phyloP scores from a whole-genome alignment of 495 filamentous ascomycete species.

The Xylona heveae region DNA sequence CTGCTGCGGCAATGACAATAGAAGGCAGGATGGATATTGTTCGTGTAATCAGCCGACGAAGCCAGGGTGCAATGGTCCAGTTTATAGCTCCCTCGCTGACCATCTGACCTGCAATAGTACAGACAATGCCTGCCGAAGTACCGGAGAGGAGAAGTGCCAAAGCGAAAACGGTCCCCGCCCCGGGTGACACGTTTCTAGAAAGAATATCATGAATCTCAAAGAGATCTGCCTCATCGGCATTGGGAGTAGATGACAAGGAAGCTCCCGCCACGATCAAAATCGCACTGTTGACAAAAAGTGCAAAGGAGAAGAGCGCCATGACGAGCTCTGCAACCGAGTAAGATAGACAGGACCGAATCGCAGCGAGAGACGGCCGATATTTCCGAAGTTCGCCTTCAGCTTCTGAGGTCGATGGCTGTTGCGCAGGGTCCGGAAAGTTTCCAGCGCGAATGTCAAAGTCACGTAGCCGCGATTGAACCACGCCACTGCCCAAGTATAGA shows the following conservation, averaged over 20 bases:
- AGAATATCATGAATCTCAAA: slow-evolving; percentile 71
- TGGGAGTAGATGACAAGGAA: slow-evolving; percentile 36
- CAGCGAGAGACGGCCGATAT: slow-evolving; percentile 58
- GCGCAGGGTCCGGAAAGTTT: slow-evolving; percentile 1
- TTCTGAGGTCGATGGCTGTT: slow-evolving; percentile 10
- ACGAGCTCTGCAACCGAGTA: slow-evolving; percentile 56
- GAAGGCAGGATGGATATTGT: slow-evolving; percentile 19
- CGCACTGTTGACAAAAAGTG: slow-evolving; percentile 76
- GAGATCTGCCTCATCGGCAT: slow-evolving; percentile 44
- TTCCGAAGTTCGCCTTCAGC: too few relatives aligned
- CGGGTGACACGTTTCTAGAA: slow-evolving; percentile 42
- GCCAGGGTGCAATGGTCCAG: slow-evolving; percentile 49
- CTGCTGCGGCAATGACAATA: slow-evolving; percentile 22
- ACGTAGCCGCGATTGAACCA: slow-evolving; percentile 62
- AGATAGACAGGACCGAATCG: slow-evolving; percentile 57
- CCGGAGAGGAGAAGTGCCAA: slow-evolving; percentile 61
- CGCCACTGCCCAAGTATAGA: slow-evolving; percentile 72
- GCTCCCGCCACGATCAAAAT: slow-evolving; percentile 82
- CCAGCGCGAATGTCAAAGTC: slow-evolving; percentile 37
- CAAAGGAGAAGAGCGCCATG: slow-evolving; percentile 71
- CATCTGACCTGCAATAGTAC: slow-evolving; percentile 72
- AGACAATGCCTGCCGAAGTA: slow-evolving; percentile 57
- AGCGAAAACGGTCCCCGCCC: slow-evolving; percentile 57
- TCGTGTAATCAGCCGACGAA: slow-evolving; percentile 47
- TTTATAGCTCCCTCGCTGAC: slow-evolving; percentile 58